Evolutionary conservation across 202 grass and related monocot genomes (phyloP).

Genomic region (Hordeum pubiflorum): DNA sequence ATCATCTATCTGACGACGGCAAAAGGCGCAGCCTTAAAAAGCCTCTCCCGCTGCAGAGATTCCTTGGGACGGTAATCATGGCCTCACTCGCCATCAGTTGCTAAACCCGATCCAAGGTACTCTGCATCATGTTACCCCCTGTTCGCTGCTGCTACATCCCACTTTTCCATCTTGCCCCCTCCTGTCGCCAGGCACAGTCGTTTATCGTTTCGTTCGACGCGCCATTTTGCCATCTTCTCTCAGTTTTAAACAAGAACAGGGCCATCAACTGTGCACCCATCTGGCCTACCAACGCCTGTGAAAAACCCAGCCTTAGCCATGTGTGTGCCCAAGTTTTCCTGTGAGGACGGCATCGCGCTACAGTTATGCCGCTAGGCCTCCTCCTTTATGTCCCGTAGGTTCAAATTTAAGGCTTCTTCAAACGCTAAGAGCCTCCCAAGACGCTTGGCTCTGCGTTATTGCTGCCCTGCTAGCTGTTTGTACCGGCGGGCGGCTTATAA

Average conservation of each 20-base stretch:
- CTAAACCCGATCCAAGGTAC: slow-evolving; percentile 12
- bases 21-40: slow-evolving; percentile 29
- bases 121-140: slow-evolving; percentile 16
- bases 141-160: slow-evolving; percentile 16
- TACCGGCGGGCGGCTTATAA: background rate
- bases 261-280: slow-evolving; percentile 22
- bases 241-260: slow-evolving; percentile 25
- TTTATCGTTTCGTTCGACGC: slow-evolving; percentile 32
- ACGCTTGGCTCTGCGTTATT: background rate
- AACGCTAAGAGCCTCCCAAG: background rate
- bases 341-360: slow-evolving; percentile 38
- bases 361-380: slow-evolving; percentile 18
- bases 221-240: slow-evolving; percentile 20
- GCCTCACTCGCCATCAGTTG: slow-evolving; percentile 10
- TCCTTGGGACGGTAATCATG: slow-evolving; percentile 52
- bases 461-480: background rate
- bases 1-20: background rate
- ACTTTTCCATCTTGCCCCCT: slow-evolving; percentile 27
- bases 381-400: background rate
- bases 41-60: slow-evolving; percentile 33
- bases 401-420: slow-evolving; percentile 31
- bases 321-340: slow-evolving; percentile 30
- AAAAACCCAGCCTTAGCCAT: slow-evolving; percentile 24
- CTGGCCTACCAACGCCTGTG: slow-evolving; percentile 38
- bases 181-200: background rate